Evolutionary conservation across 2,329 filamentous ascomycete genomes (phyloP), one percentile per base, ranked within the genome.

Genomic region (Alternaria dauci): DNA sequence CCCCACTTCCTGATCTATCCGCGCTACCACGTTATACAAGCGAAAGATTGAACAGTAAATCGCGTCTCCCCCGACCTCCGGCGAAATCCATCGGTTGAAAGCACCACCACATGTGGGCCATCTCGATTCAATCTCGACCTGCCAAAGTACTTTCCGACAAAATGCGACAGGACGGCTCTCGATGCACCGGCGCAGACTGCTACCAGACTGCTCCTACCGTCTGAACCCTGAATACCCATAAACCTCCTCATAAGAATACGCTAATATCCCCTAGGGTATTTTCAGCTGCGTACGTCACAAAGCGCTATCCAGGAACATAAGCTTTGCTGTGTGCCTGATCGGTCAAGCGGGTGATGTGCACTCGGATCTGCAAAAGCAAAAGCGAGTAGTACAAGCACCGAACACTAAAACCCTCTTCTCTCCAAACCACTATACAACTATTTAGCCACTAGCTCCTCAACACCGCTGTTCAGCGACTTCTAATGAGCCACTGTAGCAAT

Each of bases 401-500:
- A 38, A 26, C 38, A 32, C 46, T 50, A 50, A 50, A 48, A 50
- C 14, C 46, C 25, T 50, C 46, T 30, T 50, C 46, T 48, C 12
- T 8, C 26, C 46, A 50, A 50, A 50, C 30, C 46, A 38, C 46
- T 50, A 50, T 30, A 5, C 46, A 36, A 12, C 14, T 5, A 50
- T 36, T 50, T 36, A 26, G 26, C 46, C 46, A 11, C 32, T 50
- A 50, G 46, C 46, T n/a, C 14, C 46, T 36, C 32, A 50, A 50
- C 32, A 25, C 18, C 32, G 46, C 14, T 8, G 2, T 26, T 16
- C 20, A 26, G 14, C 16, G 12, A 25, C 6, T 30, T 38, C 30
- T 25, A 11, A 38, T 38, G 20, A 30, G 16, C 20, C 8, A 14
- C 25, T 28, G 18, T 18, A 48, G 11, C 2, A 4, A 11, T 32